These are phyloP conservation scores for Tulasnella sp. DNA, from an alignment of 768 basidiomycete genomes.

Conservation along the genomic window DNA sequence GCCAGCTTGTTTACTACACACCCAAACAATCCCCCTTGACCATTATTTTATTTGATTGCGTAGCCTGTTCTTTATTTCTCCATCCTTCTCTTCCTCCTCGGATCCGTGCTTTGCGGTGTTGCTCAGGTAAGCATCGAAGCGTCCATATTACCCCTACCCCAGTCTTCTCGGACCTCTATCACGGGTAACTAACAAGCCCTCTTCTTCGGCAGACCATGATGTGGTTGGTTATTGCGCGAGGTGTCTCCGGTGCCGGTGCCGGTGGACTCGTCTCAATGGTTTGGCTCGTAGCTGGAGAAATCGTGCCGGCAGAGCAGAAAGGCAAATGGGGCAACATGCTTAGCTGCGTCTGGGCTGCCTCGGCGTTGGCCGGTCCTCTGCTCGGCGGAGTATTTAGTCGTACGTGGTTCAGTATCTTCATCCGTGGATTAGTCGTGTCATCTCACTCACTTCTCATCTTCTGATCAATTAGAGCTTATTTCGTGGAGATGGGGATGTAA, in stretches of 20 bases:
- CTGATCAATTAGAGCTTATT: constrained; percentile 22
- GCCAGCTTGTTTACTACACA: neutral
- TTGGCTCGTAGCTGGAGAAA: constrained; percentile 78
- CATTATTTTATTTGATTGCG: no score
- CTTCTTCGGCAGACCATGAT: constrained; percentile 28
- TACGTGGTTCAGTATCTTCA: constrained; percentile 28
- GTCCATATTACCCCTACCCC: neutral
- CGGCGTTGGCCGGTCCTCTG: constrained; percentile 71
- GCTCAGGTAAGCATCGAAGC: constrained; percentile 41
- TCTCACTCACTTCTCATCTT: neutral
- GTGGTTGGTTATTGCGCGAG: constrained; percentile 59
- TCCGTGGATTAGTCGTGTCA: neutral
- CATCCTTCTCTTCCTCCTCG: constrained; percentile 62
- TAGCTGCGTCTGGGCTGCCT: constrained; percentile 78
- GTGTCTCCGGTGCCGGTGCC: constrained; percentile 61
- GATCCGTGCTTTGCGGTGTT: constrained; percentile 68
- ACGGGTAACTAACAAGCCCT: neutral
- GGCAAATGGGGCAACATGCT: constrained; percentile 80
- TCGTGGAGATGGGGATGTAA: constrained; percentile 83
- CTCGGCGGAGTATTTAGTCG: constrained; percentile 76
- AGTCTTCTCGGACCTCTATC: neutral
- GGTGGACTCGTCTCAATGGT: constrained; percentile 73
- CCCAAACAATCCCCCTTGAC: no score
- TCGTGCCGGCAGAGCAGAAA: constrained; percentile 56
- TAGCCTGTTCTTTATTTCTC: constrained; percentile 62